Percentiles rank a stretch among this genome's conserved stretches.
Conservation (phyloP, 2,329 filamentous ascomycete species). For the Ploettnerulaceae sp. region DNA sequence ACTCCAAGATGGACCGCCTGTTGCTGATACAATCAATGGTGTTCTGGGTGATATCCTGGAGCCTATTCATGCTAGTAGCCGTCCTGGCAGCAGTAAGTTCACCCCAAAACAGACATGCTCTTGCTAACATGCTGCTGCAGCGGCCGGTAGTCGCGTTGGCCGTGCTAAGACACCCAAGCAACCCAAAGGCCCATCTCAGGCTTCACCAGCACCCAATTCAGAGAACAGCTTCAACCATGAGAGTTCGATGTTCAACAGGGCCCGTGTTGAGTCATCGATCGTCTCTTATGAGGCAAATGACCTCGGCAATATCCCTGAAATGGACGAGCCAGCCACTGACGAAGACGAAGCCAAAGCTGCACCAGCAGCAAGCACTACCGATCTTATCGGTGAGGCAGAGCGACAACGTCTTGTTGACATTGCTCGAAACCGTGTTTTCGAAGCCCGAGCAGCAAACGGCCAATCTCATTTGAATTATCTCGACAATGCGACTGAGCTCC, state of each 20-base stretch:
- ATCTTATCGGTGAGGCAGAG: constrained; percentile 1
- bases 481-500: not conserved
- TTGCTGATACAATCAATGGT: constrained; percentile 15
- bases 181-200: not conserved
- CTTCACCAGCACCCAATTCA: too few species aligned
- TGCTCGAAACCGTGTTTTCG: not conserved
- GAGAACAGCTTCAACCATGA: constrained; percentile 36
- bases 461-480: not conserved
- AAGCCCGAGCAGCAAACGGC: not conserved
- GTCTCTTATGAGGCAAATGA: constrained; percentile 9
- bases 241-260: constrained; percentile 34
- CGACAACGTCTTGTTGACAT: not conserved
- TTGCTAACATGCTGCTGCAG: constrained; percentile 6
- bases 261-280: constrained; percentile 32
- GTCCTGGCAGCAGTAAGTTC: constrained; percentile 10
- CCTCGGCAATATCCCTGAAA: constrained; percentile 14
- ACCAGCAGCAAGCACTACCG: not conserved
- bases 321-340: constrained; percentile 6
- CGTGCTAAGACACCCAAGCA: not conserved
- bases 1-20: constrained; percentile 11
- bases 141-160: not conserved
- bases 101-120: not conserved
- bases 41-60: constrained; percentile 21
- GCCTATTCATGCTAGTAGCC: constrained; percentile 10
- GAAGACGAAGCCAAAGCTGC: not conserved